These are phyloP conservation scores for Adansonia rubrostipa DNA, from an alignment of 441 rosid species.

Conservation along the genomic window DNA sequence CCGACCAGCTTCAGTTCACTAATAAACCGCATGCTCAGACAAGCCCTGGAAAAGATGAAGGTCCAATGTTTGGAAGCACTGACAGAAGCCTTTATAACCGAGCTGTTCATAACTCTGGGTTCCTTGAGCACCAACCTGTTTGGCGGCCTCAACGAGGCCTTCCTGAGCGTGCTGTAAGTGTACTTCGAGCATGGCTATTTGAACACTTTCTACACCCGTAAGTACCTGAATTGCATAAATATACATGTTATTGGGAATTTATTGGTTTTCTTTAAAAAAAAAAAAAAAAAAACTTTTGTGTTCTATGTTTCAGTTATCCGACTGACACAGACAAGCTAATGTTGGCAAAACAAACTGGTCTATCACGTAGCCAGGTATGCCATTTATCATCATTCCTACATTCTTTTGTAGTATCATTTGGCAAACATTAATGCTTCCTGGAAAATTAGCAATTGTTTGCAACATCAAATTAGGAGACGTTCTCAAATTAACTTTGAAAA, in stretches of 20 bases:
- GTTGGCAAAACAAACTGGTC: slow-evolving; percentile 91
- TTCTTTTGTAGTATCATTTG: background rate
- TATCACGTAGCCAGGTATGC: slow-evolving; percentile 81
- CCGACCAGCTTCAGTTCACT: slow-evolving; percentile 69
- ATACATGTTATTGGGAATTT: background rate
- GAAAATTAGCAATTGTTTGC: background rate
- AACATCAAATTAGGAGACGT: background rate
- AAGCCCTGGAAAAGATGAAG: slow-evolving; percentile 49
- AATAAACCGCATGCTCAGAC: slow-evolving; percentile 38
- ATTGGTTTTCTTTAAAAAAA: background rate
- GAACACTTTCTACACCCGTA: slow-evolving; percentile 94
- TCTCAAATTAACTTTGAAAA: background rate
- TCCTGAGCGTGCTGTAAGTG: slow-evolving; percentile 84
- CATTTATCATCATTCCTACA: slow-evolving; percentile 20
- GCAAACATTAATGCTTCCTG: background rate
- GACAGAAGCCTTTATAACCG: slow-evolving; percentile 49
- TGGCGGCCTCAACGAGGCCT: slow-evolving; percentile 93
- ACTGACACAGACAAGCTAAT: slow-evolving; percentile 86
- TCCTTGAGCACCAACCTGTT: slow-evolving; percentile 67
- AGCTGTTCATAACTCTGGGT: slow-evolving; percentile 48
- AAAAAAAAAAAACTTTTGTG: background rate
- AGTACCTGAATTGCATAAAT: slow-evolving; percentile 34
- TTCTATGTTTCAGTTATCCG: slow-evolving; percentile 65
- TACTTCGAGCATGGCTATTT: slow-evolving; percentile 85
- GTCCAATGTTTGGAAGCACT: slow-evolving; percentile 45